Base-by-base conservation (phyloP, 2,329 filamentous ascomycete species). In the Passalora sequoiae region DNA sequence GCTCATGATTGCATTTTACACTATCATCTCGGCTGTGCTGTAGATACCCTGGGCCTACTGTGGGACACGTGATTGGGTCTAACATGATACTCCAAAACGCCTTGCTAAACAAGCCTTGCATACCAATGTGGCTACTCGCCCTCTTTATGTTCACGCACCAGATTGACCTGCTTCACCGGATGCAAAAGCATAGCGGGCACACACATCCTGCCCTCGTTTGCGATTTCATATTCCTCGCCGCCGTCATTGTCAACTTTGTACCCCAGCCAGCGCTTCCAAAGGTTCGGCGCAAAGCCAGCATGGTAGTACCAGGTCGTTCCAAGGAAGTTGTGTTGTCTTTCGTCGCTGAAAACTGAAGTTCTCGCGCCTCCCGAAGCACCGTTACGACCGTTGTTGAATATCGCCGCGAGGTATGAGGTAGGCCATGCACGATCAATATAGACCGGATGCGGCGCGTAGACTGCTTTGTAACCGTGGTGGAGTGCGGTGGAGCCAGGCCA, bases 401-500 rank as follows among this genome's bases (percentile, higher is more conserved):
- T 72, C 3, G 72, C 70, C 0, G 74, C 69, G 4, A 77, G 66
- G 49, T 78, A 77, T 9, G 66, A 64, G 0, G 71, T 69, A 0
- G 75, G 74, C 76, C 75, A 78, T 25, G 70, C 66, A 3, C 74
- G 72, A 55, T 78, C 76, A 22, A 77, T 70, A 57, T 74, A 77
- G 10, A 78, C 73, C 0, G 76, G 74, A 36, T 78, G 75, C 1
- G 76, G 76, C 2, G 71, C 73, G 55, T 83, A 86, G 0, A 86
- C 81, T 16, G 83, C 85, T 66, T 89, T 89, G 57, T 87, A 72
- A 1, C 85, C 84, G 58, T 86, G 84, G 54, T 88, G 84, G 4
- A 89, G 69, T 0, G 84, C 83, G 59, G 80, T 75, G 1, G 75
- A 77, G 0, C 82, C 75, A 1, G 84, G 84, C 66, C 83, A 88